phyloP scores from a whole-genome alignment of 108 stramenopile species.

The Skeletonema potamos region DNA sequence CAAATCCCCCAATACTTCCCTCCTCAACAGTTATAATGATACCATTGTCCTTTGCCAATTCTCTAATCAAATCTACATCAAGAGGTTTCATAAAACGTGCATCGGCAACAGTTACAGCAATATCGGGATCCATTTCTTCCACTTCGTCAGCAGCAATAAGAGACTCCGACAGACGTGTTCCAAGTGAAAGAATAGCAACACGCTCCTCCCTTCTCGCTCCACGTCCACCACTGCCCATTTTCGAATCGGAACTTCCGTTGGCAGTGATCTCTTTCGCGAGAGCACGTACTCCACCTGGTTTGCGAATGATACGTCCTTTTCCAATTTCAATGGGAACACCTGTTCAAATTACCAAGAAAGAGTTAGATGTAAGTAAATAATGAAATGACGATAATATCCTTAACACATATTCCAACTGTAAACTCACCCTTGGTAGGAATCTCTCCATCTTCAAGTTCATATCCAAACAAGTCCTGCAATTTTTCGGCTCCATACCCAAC shows the following conservation, averaged over 20 bases:
- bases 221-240: slow-evolving; percentile 47
- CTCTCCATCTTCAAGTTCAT: slow-evolving; percentile 79
- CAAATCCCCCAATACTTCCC: slow-evolving; percentile 94
- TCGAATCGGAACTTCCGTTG: slow-evolving; percentile 43
- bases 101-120: slow-evolving; percentile 94
- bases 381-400: neutral
- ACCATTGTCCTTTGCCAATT: slow-evolving; percentile 86
- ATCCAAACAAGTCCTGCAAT: slow-evolving; percentile 82
- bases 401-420: neutral
- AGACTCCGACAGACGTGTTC: slow-evolving; percentile 89
- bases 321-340: slow-evolving; percentile 86
- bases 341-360: slow-evolving; percentile 2
- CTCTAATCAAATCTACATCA: slow-evolving; percentile 88
- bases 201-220: slow-evolving; percentile 81
- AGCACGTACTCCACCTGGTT: slow-evolving; percentile 72
- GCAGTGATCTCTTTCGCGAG: slow-evolving; percentile 42
- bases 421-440: slow-evolving; percentile 76
- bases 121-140: slow-evolving; percentile 77
- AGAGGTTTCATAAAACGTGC: slow-evolving; percentile 97
- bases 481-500: slow-evolving; percentile 93
- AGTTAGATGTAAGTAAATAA: slow-evolving; percentile 9
- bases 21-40: slow-evolving; percentile 95
- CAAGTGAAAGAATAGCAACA: slow-evolving; percentile 89
- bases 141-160: slow-evolving; percentile 89
- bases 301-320: slow-evolving; percentile 91